Conservation (phyloP, 441 rosid species). For the Aleurites moluccanus region DNA sequence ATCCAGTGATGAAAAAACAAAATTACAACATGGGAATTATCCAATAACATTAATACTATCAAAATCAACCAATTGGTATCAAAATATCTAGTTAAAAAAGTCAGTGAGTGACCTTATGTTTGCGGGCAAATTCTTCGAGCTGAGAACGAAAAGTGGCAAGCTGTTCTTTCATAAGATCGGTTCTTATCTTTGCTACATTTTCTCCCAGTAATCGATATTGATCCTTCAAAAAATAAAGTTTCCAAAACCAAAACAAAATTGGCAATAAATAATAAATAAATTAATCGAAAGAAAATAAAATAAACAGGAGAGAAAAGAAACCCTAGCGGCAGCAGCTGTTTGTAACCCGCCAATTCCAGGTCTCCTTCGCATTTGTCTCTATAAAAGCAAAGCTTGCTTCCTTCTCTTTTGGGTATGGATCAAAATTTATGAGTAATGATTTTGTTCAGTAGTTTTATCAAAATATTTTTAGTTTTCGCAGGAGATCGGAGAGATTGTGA, state of each 20-base stretch:
- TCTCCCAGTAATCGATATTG: conserved; percentile 80
- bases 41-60: background rate
- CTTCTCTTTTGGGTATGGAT: background rate
- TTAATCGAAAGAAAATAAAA: background rate
- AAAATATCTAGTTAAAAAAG: background rate
- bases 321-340: conserved; percentile 89
- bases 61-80: background rate
- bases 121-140: conserved; percentile 90
- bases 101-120: conserved; percentile 62
- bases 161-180: conserved; percentile 97
- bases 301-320: conserved; percentile 27
- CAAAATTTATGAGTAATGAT: background rate
- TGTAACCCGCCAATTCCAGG: conserved; percentile 93
- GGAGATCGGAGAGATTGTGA: no score
- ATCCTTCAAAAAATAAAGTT: conserved; percentile 42
- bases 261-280: background rate
- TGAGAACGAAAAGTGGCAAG: conserved; percentile 84
- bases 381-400: background rate
- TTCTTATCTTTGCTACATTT: conserved; percentile 84
- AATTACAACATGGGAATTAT: background rate
- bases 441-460: background rate
- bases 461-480: background rate
- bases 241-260: background rate
- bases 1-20: no score
- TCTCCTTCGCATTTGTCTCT: conserved; percentile 57